A percentile compares a stretch with the other conserved stretches of the same genome.
Conservation (phyloP, 495 filamentous ascomycete genomes). For the Xylaria grammica region DNA sequence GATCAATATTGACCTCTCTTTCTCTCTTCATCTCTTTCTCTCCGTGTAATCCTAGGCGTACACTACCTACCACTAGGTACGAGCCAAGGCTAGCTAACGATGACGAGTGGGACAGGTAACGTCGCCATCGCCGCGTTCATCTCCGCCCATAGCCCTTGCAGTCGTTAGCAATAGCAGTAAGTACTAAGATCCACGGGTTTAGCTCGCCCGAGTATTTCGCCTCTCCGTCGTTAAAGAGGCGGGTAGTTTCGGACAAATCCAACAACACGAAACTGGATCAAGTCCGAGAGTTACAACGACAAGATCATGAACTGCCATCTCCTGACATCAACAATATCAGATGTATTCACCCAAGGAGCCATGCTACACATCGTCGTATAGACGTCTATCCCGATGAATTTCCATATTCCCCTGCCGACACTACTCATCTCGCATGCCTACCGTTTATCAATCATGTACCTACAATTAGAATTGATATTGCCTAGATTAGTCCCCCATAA, state of each 20-base stretch:
- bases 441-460: too few relatives aligned
- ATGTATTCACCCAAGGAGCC: neutral
- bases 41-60: neutral
- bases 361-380: constrained; percentile 3
- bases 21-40: neutral
- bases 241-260: neutral
- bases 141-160: neutral
- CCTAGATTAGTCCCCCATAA: constrained; percentile 3
- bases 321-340: neutral
- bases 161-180: neutral
- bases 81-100: constrained; percentile 2
- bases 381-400: neutral
- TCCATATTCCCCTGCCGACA: too few relatives aligned
- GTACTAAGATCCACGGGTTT: neutral
- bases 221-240: neutral
- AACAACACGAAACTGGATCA: neutral
- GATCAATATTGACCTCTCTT: too few relatives aligned
- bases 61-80: neutral
- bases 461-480: neutral
- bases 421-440: too few relatives aligned
- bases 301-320: neutral
- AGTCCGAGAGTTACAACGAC: neutral
- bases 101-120: constrained; percentile 1
- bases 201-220: neutral
- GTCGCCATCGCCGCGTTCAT: constrained; percentile 1